phyloP scores from a whole-genome alignment of 352 stramenopile species.

The Globisporangium barbulae region DNA sequence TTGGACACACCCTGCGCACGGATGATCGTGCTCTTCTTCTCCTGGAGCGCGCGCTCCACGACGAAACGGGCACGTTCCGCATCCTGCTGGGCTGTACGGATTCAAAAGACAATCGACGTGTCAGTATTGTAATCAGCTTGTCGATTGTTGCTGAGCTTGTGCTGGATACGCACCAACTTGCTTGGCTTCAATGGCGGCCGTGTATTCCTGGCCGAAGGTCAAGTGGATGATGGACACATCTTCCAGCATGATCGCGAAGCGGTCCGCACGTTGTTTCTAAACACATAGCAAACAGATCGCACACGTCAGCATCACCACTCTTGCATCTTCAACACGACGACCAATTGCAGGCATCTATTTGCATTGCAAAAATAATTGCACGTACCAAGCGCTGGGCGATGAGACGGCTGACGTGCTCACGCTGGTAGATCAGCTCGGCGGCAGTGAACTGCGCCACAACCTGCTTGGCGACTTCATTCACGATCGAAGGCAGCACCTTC shows the following conservation, averaged over 20 bases:
- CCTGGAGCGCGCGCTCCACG: conserved; percentile 97
- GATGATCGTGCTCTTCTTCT: conserved; percentile 99
- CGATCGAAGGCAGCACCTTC: conserved; percentile 97
- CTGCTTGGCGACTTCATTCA: conserved; percentile 99
- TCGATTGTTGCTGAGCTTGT: not conserved
- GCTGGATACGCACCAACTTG: conserved; percentile 86
- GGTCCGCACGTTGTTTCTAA: conserved; percentile 77
- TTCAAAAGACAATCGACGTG: not conserved
- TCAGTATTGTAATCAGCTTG: not conserved
- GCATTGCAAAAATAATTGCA: conserved; percentile 4
- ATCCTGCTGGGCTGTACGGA: conserved; percentile 95
- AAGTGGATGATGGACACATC: conserved; percentile 99
- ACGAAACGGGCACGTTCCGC: conserved; percentile 98
- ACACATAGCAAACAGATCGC: conserved; percentile 4
- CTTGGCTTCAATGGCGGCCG: conserved; percentile 98
- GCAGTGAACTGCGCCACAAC: conserved; percentile 99
- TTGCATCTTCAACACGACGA: not conserved
- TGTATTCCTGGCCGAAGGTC: conserved; percentile 98
- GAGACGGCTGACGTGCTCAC: conserved; percentile 94
- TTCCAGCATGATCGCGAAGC: conserved; percentile 94
- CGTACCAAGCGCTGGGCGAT: conserved; percentile 92
- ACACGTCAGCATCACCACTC: not conserved
- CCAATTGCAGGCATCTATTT: not conserved
- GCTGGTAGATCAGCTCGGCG: conserved; percentile 98
- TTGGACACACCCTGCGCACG: conserved; percentile 97